Evolutionary conservation across 1,284 basidiomycete genomes (phyloP).

Genomic region (Afroboletus lepidellus): DNA sequence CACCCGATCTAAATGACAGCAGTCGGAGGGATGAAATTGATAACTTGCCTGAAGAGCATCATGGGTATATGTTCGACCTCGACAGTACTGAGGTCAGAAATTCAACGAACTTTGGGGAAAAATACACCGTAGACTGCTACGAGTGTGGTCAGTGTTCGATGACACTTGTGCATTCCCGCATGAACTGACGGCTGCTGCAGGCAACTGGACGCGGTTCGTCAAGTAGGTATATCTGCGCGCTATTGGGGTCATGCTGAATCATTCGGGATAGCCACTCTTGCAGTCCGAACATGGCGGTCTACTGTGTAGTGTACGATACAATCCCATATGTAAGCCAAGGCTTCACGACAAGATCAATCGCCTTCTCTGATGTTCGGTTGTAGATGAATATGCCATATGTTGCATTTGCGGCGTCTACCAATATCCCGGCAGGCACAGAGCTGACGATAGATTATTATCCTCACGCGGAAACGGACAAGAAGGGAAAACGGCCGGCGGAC

Average conservation of each 20-base stretch:
- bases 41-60: constrained; percentile 33
- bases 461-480: constrained; percentile 27
- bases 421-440: constrained; percentile 52
- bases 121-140: constrained; percentile 50
- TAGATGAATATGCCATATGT: constrained; percentile 61
- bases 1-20: constrained; percentile 4
- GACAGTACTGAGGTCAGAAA: constrained; percentile 49
- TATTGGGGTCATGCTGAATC: constrained; percentile 6
- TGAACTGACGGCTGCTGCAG: constrained; percentile 33
- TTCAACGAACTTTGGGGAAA: constrained; percentile 36
- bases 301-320: constrained; percentile 58
- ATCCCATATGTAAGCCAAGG: constrained; percentile 46
- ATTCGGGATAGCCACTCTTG: constrained; percentile 57
- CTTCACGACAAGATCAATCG: neutral
- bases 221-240: constrained; percentile 45
- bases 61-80: constrained; percentile 56
- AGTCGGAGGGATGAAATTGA: constrained; percentile 44
- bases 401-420: constrained; percentile 49
- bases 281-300: constrained; percentile 54
- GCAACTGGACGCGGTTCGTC: constrained; percentile 72
- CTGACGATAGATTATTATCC: constrained; percentile 67
- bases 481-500: constrained; percentile 23
- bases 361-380: neutral
- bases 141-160: constrained; percentile 39
- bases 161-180: neutral